These are phyloP conservation scores for Colletotrichum sp. DNA, from an alignment of 2,329 filamentous ascomycete genomes.

Conservation along the genomic window DNA sequence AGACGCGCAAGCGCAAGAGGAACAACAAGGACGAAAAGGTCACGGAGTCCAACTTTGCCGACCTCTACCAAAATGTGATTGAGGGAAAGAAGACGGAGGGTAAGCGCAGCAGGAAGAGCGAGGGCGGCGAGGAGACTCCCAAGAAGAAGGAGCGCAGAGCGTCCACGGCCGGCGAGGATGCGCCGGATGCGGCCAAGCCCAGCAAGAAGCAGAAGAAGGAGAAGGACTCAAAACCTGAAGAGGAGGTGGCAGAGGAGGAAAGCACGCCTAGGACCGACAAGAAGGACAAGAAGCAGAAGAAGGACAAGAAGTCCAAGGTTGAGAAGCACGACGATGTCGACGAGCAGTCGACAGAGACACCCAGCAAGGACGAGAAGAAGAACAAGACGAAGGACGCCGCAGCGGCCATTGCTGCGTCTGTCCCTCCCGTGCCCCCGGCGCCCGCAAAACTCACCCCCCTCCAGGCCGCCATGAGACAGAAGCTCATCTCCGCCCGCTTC, in stretches of 20 bases:
- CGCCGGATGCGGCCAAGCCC: neutral
- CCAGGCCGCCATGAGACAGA: conserved; percentile 92
- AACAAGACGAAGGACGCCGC: conserved; percentile 22
- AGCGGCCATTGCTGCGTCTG: conserved; percentile 26
- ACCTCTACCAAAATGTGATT: conserved; percentile 81
- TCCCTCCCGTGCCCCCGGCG: conserved; percentile 44
- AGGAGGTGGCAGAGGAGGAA: conserved; percentile 25
- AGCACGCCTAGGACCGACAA: conserved; percentile 29
- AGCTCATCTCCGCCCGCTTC: conserved; percentile 94
- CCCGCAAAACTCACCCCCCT: conserved; percentile 81
- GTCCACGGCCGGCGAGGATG: conserved; percentile 24
- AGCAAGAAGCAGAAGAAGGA: conserved; percentile 28
- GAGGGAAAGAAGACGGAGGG: conserved; percentile 59
- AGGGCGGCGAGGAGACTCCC: conserved; percentile 17
- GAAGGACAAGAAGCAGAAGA: conserved; percentile 37
- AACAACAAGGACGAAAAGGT: conserved; percentile 47
- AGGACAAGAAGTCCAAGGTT: conserved; percentile 27
- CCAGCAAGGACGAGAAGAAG: conserved; percentile 16
- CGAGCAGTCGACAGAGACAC: conserved; percentile 20
- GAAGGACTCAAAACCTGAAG: conserved; percentile 22
- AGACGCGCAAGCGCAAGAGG: conserved; percentile 59
- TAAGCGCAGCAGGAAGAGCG: conserved; percentile 16
- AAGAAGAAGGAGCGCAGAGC: conserved; percentile 29
- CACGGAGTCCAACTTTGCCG: conserved; percentile 73
- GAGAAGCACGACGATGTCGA: conserved; percentile 14